These are phyloP conservation scores for Aureococcus anophagefferens DNA, from an alignment of 108 stramenopile genomes.

Conservation along the genomic window DNA sequence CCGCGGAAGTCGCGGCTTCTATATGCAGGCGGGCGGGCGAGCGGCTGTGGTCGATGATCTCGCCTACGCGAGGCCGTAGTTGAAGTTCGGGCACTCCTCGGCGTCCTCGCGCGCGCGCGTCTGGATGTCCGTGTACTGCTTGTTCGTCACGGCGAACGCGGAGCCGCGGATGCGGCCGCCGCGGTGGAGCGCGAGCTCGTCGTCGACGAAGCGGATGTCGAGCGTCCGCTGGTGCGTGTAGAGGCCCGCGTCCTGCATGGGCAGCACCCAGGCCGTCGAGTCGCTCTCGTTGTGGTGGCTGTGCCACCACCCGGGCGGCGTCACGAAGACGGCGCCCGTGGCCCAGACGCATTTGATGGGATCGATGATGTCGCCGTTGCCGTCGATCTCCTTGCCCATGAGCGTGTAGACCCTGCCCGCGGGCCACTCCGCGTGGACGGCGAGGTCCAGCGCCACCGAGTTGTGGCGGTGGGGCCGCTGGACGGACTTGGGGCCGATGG, in stretches of 20 bases:
- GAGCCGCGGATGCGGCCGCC: slow-evolving; percentile 3
- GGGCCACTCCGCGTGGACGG: slow-evolving; percentile 12
- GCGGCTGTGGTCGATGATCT: no score
- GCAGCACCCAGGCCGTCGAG: slow-evolving; percentile 28
- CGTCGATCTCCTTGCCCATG: slow-evolving; percentile 31
- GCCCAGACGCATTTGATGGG: slow-evolving; percentile 25
- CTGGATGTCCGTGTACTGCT: not conserved
- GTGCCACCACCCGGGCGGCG: slow-evolving; percentile 44
- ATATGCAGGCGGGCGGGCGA: no score
- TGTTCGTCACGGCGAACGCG: slow-evolving; percentile 5
- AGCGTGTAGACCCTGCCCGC: slow-evolving; percentile 20
- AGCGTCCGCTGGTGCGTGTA: slow-evolving; percentile 25
- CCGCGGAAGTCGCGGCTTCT: no score
- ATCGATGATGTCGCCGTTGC: slow-evolving; percentile 19
- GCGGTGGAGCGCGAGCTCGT: slow-evolving; percentile 1
- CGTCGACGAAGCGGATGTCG: slow-evolving; percentile 22
- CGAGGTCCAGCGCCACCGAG: slow-evolving; percentile 32
- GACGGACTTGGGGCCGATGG: slow-evolving; percentile 8
- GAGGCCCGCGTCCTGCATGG: slow-evolving; percentile 29
- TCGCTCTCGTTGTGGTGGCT: slow-evolving; percentile 31
- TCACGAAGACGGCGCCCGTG: slow-evolving; percentile 24
- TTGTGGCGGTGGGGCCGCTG: slow-evolving; percentile 35
- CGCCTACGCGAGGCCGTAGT: no score
- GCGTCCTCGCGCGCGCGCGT: no score
- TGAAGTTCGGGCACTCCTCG: no score